Evolutionary conservation across 257 asterid species (phyloP).

Genomic region (Fraxinus excelsior): DNA sequence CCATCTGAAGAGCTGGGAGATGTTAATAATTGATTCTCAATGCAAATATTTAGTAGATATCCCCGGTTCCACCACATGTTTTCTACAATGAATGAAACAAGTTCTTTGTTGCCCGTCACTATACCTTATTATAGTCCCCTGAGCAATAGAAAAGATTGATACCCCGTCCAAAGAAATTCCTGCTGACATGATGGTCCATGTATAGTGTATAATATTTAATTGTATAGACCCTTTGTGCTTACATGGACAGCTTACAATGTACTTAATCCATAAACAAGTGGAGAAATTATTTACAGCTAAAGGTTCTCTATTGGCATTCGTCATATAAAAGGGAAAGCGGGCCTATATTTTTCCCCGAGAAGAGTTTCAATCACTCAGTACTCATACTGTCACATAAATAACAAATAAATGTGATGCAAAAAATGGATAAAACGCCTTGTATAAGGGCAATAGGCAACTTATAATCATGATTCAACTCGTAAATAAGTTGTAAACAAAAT

Average conservation of each 20-base stretch:
- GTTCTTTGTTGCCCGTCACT: neutral
- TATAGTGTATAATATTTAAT: neutral
- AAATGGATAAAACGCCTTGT: neutral
- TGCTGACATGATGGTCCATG: neutral
- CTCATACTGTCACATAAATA: conserved; percentile 7
- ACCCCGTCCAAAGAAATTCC: conserved; percentile 5
- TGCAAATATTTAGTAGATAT: neutral
- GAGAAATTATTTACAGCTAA: neutral
- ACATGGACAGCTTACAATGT: neutral
- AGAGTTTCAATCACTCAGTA: neutral
- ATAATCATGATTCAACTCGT: neutral
- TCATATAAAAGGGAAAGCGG: neutral
- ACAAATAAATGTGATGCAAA: neutral
- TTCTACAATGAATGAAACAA: neutral
- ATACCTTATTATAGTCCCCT: conserved; percentile 1
- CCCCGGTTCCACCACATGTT: neutral
- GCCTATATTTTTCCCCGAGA: neutral
- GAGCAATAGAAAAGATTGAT: neutral
- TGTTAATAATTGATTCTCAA: neutral
- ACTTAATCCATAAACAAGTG: neutral
- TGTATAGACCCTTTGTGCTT: neutral
- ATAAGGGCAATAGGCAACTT: too few relatives aligned
- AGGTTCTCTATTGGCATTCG: neutral
- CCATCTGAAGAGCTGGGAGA: conserved; percentile 27
- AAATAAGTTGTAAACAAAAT: neutral